Evolutionary conservation across 2,329 filamentous ascomycete genomes (phyloP).

Genomic region (Talaromyces funiculosus): DNA sequence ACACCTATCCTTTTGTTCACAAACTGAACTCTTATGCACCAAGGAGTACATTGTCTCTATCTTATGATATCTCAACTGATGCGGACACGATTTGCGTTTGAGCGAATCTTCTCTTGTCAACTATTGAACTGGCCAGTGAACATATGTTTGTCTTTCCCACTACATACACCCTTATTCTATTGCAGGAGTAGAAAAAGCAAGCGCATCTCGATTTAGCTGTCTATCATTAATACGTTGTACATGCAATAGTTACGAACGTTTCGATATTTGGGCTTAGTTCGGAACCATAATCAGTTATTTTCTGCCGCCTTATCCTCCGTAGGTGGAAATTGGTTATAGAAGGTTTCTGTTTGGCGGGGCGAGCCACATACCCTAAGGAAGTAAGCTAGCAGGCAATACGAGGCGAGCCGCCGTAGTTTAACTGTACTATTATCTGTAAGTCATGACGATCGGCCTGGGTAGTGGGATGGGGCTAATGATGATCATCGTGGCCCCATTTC

Average conservation of each 20-base stretch:
- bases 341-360: not conserved
- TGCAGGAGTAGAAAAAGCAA: conserved; percentile 2
- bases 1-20: not conserved
- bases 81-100: not conserved
- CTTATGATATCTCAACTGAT: conserved; percentile 3
- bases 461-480: not conserved
- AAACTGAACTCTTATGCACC: not conserved
- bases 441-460: not conserved
- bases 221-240: not conserved
- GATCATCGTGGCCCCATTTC: not conserved
- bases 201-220: not conserved
- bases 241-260: not conserved
- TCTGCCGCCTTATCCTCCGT: not conserved
- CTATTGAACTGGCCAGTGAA: not conserved
- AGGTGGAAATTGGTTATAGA: too few species aligned
- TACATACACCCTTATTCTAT: not conserved
- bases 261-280: not conserved
- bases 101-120: not conserved
- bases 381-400: not conserved
- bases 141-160: not conserved
- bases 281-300: not conserved
- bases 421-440: not conserved
- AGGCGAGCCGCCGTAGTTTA: not conserved
- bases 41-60: conserved; percentile 10
- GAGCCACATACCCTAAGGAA: not conserved